These are phyloP conservation scores for Sporothrix euskadiensis DNA, from an alignment of 2,329 filamentous ascomycete species.

Conservation along the genomic window DNA sequence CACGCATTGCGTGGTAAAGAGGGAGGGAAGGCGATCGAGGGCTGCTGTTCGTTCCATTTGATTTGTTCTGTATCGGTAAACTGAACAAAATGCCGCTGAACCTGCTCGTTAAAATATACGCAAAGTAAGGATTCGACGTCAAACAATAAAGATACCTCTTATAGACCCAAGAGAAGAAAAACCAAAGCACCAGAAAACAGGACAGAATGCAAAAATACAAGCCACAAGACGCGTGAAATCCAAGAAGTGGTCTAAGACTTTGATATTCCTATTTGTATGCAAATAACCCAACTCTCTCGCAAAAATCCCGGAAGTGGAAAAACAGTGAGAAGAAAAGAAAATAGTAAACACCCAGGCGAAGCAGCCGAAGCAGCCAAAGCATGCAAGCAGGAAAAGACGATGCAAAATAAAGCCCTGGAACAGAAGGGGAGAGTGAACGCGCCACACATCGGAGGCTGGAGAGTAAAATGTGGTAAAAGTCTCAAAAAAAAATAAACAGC, in stretches of 20 bases:
- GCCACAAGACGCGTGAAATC: not conserved
- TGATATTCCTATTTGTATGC: constrained; percentile 11
- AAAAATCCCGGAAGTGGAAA: not conserved
- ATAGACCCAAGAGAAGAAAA: not conserved
- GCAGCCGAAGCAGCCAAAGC: not conserved
- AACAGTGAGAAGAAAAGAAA: not conserved
- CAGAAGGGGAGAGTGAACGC: not conserved
- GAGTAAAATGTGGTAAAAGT: not conserved
- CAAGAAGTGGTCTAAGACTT: not conserved
- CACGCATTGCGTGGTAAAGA: constrained; percentile 62
- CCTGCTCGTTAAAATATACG: not conserved
- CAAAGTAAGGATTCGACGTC: not conserved
- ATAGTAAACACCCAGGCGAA: not conserved
- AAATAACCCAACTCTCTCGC: not conserved
- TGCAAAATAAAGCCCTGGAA: not conserved
- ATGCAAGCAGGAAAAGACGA: not conserved
- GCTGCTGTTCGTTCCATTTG: not conserved
- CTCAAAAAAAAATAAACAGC: not conserved
- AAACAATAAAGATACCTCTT: not conserved
- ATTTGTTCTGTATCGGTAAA: not conserved
- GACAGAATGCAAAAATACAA: not conserved
- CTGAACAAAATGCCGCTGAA: not conserved
- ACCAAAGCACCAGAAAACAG: not conserved
- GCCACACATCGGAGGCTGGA: not conserved
- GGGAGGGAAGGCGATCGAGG: not conserved